Conservation (phyloP, 495 filamentous ascomycete genomes). For the Penicillium cinerascens region DNA sequence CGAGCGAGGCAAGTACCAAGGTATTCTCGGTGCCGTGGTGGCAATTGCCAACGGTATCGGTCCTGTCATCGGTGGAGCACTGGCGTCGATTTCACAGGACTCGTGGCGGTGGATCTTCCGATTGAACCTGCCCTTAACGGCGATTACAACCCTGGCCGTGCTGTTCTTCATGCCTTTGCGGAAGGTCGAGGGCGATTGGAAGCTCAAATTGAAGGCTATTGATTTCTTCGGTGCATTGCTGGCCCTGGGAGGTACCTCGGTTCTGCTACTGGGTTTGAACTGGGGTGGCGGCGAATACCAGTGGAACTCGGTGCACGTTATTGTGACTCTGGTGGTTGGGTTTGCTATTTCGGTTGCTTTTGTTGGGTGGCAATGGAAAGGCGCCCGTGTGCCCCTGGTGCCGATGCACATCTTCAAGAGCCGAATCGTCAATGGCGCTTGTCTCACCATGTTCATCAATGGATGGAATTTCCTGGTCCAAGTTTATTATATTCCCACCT, state of each 20-base stretch:
- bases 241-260: constrained; percentile 38
- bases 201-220: constrained; percentile 44
- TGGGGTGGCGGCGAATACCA: constrained; percentile 51
- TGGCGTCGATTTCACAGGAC: constrained; percentile 38
- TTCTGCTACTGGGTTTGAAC: constrained; percentile 48
- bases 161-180: constrained; percentile 51
- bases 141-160: constrained; percentile 43
- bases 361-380: constrained; percentile 50
- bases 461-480: constrained; percentile 55
- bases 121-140: constrained; percentile 47
- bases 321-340: constrained; percentile 47
- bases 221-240: constrained; percentile 44
- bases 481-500: constrained; percentile 54
- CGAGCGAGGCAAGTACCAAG: constrained; percentile 57
- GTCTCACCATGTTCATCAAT: constrained; percentile 52
- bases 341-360: constrained; percentile 41
- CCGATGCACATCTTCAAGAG: constrained; percentile 49
- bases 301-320: constrained; percentile 49
- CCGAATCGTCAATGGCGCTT: constrained; percentile 49
- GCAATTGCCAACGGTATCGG: constrained; percentile 54
- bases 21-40: constrained; percentile 52
- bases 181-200: constrained; percentile 49
- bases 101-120: constrained; percentile 58
- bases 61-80: constrained; percentile 51
- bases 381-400: constrained; percentile 24